phyloP scores from a whole-genome alignment of 106 monocot species.

The Dendrobium catenatum region DNA sequence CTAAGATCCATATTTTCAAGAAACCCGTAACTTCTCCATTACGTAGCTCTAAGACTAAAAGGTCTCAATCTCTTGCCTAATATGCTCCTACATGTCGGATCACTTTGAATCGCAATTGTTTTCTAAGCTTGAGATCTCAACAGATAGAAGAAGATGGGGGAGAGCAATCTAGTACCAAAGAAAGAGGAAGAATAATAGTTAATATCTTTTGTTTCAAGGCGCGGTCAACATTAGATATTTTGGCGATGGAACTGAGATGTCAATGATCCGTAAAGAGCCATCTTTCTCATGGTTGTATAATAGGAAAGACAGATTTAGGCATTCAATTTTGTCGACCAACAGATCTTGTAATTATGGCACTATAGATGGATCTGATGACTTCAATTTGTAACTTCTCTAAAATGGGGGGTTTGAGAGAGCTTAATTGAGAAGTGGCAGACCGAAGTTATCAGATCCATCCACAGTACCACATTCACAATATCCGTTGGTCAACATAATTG shows the following conservation, averaged over 20 bases:
- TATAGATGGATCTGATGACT: constrained; percentile 26
- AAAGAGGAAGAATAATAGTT: background rate
- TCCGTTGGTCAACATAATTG: constrained; percentile 7
- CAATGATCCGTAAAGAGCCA: constrained; percentile 42
- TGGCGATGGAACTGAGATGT: background rate
- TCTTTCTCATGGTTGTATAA: constrained; percentile 68
- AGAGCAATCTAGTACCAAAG: background rate
- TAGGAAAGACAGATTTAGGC: constrained; percentile 13
- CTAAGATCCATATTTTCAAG: background rate
- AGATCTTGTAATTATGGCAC: background rate
- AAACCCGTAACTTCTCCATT: background rate
- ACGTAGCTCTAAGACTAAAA: background rate
- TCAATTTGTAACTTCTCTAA: constrained; percentile 40
- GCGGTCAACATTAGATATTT: background rate
- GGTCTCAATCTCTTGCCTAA: background rate
- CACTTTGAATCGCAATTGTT: background rate
- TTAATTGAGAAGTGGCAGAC: constrained; percentile 28
- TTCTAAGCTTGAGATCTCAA: background rate
- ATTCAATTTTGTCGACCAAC: constrained; percentile 5
- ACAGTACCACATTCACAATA: background rate
- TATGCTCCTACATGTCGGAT: background rate
- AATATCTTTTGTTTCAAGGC: background rate
- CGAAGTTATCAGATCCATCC: constrained; percentile 36
- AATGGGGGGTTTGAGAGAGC: constrained; percentile 2
- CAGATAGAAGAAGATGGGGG: background rate